phyloP scores from a whole-genome alignment of 202 grass and related monocot genomes.

The Elaeis oleifera region DNA sequence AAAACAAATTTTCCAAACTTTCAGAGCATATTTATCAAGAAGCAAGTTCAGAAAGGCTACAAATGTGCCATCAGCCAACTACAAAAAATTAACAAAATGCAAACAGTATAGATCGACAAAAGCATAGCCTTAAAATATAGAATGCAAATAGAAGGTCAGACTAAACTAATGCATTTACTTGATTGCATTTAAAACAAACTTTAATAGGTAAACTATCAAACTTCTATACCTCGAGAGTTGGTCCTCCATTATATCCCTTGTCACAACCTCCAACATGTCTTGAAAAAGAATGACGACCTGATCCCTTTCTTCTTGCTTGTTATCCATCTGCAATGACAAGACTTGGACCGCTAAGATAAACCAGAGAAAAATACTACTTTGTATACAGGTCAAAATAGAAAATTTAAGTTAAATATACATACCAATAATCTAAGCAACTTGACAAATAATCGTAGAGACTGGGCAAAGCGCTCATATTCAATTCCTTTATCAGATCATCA shows the following conservation, averaged over 20 bases:
- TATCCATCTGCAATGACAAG: slow-evolving; percentile 41
- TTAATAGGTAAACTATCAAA: background rate
- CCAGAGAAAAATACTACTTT: slow-evolving; percentile 2
- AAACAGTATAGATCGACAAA: too few relatives aligned
- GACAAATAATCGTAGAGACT: slow-evolving; percentile 56
- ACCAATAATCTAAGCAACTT: slow-evolving; percentile 65
- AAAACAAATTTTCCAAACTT: too few relatives aligned
- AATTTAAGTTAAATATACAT: slow-evolving; percentile 27
- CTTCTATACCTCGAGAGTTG: slow-evolving; percentile 47
- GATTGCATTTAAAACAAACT: background rate
- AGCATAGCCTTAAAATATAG: too few relatives aligned
- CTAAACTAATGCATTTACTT: background rate
- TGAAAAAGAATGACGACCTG: slow-evolving; percentile 74
- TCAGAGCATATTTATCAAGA: too few relatives aligned
- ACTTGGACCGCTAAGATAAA: slow-evolving; percentile 1
- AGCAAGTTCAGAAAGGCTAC: too few relatives aligned
- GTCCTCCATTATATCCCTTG: slow-evolving; percentile 89
- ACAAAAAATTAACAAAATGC: too few relatives aligned
- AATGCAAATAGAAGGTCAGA: too few relatives aligned
- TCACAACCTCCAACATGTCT: slow-evolving; percentile 95
- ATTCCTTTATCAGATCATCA: slow-evolving; percentile 46
- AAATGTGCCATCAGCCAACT: too few relatives aligned
- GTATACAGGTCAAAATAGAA: slow-evolving; percentile 2
- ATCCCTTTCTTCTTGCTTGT: slow-evolving; percentile 45
- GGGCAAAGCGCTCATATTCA: slow-evolving; percentile 63